Evolutionary conservation across 371 early-diverging fungal genomes (phyloP).

Genomic region (Mucor circinelloides): DNA sequence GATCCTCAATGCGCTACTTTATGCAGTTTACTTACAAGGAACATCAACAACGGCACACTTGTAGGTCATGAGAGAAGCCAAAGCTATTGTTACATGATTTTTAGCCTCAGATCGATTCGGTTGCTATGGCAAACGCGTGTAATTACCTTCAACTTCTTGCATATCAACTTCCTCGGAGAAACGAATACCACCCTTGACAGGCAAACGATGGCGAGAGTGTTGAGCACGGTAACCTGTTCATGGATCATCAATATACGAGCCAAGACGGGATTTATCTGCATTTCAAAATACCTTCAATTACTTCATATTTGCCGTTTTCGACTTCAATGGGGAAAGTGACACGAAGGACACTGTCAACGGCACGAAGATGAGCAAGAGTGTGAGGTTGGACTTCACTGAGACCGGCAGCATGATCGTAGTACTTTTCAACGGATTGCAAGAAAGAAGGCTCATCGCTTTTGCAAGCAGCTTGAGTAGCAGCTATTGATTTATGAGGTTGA

Average conservation of each 20-base stretch:
- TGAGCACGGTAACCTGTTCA: slow-evolving; percentile 80
- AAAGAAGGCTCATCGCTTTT: slow-evolving; percentile 76
- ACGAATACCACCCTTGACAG: slow-evolving; percentile 89
- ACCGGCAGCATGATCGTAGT: slow-evolving; percentile 78
- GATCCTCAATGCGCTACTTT: neutral
- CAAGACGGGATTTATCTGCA: neutral
- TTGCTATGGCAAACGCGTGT: neutral
- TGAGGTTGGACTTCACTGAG: slow-evolving; percentile 66
- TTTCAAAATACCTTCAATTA: slow-evolving; percentile 61
- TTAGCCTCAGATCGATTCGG: neutral
- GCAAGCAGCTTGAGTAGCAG: slow-evolving; percentile 67
- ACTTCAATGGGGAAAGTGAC: slow-evolving; percentile 88
- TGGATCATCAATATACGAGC: neutral
- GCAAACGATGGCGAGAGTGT: slow-evolving; percentile 87
- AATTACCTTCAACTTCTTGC: slow-evolving; percentile 78
- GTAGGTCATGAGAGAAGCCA: slow-evolving; percentile 86
- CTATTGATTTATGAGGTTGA: slow-evolving; percentile 16
- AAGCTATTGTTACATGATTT: slow-evolving; percentile 33
- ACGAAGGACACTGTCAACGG: slow-evolving; percentile 77
- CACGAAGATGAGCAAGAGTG: slow-evolving; percentile 79
- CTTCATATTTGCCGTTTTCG: slow-evolving; percentile 71
- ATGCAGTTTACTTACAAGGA: slow-evolving; percentile 64
- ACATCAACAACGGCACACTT: slow-evolving; percentile 94
- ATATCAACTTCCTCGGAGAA: slow-evolving; percentile 82
- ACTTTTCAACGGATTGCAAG: slow-evolving; percentile 79